Evolutionary conservation across 2,329 filamentous ascomycete genomes (phyloP), one percentile per base, ranked within the genome.

Genomic region (Nothophoma quercina): DNA sequence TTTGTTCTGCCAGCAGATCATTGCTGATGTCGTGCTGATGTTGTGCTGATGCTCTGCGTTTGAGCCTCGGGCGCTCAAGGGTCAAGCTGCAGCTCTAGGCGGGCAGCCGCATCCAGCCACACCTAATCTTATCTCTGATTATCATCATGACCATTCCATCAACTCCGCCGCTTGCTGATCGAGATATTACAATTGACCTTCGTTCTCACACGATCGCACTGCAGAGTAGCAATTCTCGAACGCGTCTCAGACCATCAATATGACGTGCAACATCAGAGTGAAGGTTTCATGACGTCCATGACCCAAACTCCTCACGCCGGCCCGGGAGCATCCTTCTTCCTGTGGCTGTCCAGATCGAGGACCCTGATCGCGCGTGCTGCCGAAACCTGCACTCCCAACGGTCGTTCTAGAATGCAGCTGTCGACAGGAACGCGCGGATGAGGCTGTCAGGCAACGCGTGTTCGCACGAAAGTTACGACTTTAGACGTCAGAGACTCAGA

Each of bases 311-410:
- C 26, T 16, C 28, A 18, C 13, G 32, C 30, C 26, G 28, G 25
- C 43, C 38, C 18, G 32, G 32, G 39, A 43, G 32, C 47, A 32
- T 38, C 23, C 48, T 40, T 45, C 34, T 29, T 45, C 35, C 28
- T 40, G 32, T 43, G 16, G 32, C 36, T 30, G 19, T 46, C 36
- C 38, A 42, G 42, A 53, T 53, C 50, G 50, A 38, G 32, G 42
- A 47, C 50, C 42, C 36, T 46, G 49, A 52, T 52, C 49, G 41
- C 49, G 41, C 48, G n/a, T 32, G 30, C 36, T 41, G 30, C 36
- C 49, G 42, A 18, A 25, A 39, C n/a, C n/a, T 35, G 36, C 23
- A 35, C 19, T 23, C 18, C 9, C 8, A 46, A 46, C 42, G 32
- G 35, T 46, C 25, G 8, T 30, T 53, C 38, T 44, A 48, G 43